These are phyloP conservation scores for Allomyces macrogynus DNA, from an alignment of 192 early-diverging fungal genomes.

Conservation along the genomic window DNA sequence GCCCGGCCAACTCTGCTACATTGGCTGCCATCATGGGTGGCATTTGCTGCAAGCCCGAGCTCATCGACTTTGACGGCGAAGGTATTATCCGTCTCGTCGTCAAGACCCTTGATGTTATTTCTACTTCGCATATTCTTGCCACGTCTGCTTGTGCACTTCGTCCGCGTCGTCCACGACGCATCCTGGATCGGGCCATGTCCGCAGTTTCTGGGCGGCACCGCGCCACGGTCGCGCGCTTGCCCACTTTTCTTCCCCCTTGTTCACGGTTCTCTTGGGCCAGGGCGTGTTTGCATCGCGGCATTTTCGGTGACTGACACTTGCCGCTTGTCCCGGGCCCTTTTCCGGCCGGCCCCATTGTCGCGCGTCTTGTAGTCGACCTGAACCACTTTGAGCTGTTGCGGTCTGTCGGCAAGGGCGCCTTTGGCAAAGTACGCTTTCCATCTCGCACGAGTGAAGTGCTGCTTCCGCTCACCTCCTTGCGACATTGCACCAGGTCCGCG, in stretches of 20 bases:
- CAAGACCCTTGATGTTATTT: background rate
- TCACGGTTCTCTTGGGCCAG: no score
- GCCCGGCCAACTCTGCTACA: no score
- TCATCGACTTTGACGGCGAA: slow-evolving; percentile 35
- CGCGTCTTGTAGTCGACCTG: slow-evolving; percentile 38
- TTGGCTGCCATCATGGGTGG: background rate
- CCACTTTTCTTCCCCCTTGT: no score
- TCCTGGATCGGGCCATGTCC: no score
- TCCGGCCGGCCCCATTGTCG: background rate
- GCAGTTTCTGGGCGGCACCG: no score
- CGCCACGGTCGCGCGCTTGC: no score
- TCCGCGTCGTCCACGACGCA: no score
- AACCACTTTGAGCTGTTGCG: slow-evolving; percentile 56
- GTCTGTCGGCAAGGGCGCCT: slow-evolving; percentile 62
- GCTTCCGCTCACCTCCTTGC: no score
- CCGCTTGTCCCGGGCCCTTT: background rate
- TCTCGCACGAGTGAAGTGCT: no score
- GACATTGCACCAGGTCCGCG: slow-evolving; percentile 36
- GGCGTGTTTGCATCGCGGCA: no score
- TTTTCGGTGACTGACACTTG: background rate
- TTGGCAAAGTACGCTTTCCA: slow-evolving; percentile 50
- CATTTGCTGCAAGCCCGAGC: slow-evolving; percentile 9
- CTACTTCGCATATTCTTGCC: background rate
- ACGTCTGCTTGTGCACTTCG: no score
- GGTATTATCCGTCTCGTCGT: slow-evolving; percentile 12